Base-by-base conservation (phyloP, 805 yeast genomes). In the Zygosaccharomyces gambellarensis region DNA sequence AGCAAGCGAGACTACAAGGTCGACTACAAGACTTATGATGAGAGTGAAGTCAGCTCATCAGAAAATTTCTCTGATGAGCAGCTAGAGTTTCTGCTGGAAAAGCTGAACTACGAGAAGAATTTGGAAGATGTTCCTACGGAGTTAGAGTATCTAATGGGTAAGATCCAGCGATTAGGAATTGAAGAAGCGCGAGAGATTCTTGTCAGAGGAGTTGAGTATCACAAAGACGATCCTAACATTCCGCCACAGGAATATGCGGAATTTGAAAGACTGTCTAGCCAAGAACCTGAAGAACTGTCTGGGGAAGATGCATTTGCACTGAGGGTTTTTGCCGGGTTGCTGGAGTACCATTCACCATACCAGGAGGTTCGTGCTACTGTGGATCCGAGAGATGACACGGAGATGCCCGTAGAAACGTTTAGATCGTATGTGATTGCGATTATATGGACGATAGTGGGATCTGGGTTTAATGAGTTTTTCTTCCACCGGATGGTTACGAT, bases 281-380 rank as follows among this genome's bases (percentile, higher is more conserved):
- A 68, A 4, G 44, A 45, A 9, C 32, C 29, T 11, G 9, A 25
- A 7, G 61, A 59, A 42, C 48, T 60, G 27, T 58, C 57, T 46
- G 48, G 57, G 8, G 50, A 47, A 29, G 63, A 60, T 45, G 54
- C 52, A 19, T 63, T 62, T 53, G 59, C 55, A 22, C 54, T 61
- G 23, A 62, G 64, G 45, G 55, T 57, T 14, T 54, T 59, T 36
- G 77, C 77, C 17, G 70, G 72, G 28, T 57, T 66, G 25, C 69
- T 71, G 14, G 54, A 61, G 66, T 76, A 58, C 52, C 68, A 72
- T 55, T 77, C 81, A 14, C 85, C 86, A 8, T 83, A 82, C 60
- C 80, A 85, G 0, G 87, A 82, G 64, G 87, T 82, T 17, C 73
- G 87, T 62, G 78, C 86, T 25, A 77, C 82, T 17, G 78, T 80